Conservation (phyloP, 306 rosid genomes). For the Vigna hirtella region DNA sequence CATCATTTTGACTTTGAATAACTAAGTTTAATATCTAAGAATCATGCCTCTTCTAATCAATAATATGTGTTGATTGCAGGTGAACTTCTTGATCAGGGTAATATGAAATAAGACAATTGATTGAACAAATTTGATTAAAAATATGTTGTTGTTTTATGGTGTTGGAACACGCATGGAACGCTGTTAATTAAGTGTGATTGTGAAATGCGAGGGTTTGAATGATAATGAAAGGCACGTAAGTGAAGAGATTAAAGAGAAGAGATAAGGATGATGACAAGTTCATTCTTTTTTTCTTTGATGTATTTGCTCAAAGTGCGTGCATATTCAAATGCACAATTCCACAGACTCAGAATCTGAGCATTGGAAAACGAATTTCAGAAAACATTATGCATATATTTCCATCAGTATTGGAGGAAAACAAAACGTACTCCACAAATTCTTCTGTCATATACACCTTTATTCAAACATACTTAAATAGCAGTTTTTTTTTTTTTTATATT, state of each 20-base stretch:
- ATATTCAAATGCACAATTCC: conserved; percentile 3
- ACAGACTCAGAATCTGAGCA: background rate
- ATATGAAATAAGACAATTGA: background rate
- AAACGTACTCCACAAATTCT: background rate
- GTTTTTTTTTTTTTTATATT: too few relatives aligned
- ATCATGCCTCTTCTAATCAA: background rate
- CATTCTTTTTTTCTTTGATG: background rate
- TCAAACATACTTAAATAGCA: background rate
- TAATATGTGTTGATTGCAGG: background rate
- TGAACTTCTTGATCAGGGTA: background rate
- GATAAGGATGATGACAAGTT: conserved; percentile 1
- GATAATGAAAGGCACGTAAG: conserved; percentile 1
- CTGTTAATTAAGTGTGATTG: background rate
- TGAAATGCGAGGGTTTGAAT: background rate
- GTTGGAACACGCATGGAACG: background rate
- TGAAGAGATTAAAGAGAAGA: background rate
- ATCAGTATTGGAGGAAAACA: background rate
- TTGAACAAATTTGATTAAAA: too few relatives aligned
- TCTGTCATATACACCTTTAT: background rate
- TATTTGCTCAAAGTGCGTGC: conserved; percentile 7
- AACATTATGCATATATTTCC: background rate
- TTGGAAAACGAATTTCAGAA: background rate
- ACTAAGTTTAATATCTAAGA: too few relatives aligned
- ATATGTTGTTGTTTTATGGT: too few relatives aligned
- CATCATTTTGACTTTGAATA: conserved; percentile 30